Conservation (phyloP, 768 basidiomycete species). For the Pleurotus giganteus region DNA sequence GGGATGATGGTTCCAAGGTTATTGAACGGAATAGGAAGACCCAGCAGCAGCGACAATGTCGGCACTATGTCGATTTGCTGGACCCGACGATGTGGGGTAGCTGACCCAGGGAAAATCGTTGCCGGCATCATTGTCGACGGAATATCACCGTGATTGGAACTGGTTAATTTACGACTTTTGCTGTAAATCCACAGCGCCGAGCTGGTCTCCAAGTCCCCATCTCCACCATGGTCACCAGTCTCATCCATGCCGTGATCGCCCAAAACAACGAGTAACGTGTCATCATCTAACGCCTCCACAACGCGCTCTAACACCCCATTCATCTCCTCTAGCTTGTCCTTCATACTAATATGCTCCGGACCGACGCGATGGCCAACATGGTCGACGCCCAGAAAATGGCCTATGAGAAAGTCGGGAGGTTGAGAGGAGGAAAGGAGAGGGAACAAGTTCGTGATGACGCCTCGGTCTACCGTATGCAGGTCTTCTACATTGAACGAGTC, state of each 20-base stretch:
- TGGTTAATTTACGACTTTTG: constrained; percentile 57
- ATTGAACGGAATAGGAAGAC: constrained; percentile 93
- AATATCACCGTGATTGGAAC: constrained; percentile 25
- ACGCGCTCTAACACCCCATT: constrained; percentile 71
- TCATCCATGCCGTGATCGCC: constrained; percentile 99
- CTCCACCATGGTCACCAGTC: constrained; percentile 94
- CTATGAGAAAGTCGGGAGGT: constrained; percentile 85
- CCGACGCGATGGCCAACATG: constrained; percentile 96
- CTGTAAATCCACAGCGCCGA: constrained; percentile 91
- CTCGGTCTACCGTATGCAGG: constrained; percentile 91
- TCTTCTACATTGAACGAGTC: constrained; percentile 99
- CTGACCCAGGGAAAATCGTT: constrained; percentile 58
- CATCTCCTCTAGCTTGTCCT: constrained; percentile 85
- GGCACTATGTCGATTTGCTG: constrained; percentile 96
- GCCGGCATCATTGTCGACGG: constrained; percentile 54
- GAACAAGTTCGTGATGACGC: constrained; percentile 81
- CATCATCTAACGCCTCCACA: constrained; percentile 73
- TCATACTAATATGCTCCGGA: constrained; percentile 85
- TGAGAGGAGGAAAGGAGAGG: constrained; percentile 62
- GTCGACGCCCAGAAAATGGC: constrained; percentile 94
- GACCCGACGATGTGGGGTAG: constrained; percentile 55
- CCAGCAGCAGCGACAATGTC: constrained; percentile 83
- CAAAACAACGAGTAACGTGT: constrained; percentile 86
- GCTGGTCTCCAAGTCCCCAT: constrained; percentile 80
- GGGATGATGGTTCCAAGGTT: constrained; percentile 92